Evolutionary conservation across 2,329 filamentous ascomycete species (phyloP).

Genomic region (Aspergillus sp.): DNA sequence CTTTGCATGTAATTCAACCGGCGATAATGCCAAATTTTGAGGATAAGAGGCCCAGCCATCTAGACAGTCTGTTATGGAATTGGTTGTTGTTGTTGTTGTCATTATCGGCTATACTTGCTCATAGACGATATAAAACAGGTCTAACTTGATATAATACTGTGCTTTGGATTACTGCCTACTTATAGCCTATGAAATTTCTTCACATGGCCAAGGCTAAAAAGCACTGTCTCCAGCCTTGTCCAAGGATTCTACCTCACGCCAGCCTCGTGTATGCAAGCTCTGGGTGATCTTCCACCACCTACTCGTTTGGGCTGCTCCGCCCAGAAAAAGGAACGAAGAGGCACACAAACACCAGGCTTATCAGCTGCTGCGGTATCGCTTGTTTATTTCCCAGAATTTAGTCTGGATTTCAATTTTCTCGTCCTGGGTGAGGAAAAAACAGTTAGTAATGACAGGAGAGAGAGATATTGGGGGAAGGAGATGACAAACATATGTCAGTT

Average conservation of each 20-base stretch:
- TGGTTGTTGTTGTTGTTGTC: background rate
- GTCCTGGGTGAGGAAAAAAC: background rate
- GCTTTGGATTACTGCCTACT: too few relatives aligned
- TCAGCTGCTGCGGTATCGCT: background rate
- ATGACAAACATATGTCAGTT: background rate
- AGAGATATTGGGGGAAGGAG: background rate
- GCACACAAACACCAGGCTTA: too few relatives aligned
- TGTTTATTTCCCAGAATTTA: background rate
- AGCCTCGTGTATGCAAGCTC: too few relatives aligned
- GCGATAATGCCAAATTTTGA: background rate
- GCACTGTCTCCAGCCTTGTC: too few relatives aligned
- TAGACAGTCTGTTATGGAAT: background rate
- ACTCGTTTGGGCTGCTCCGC: too few relatives aligned
- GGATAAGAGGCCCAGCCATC: background rate
- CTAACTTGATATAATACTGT: too few relatives aligned
- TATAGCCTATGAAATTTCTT: too few relatives aligned
- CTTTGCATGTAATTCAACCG: background rate
- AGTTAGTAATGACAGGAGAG: background rate
- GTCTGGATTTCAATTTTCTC: background rate
- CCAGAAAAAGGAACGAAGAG: too few relatives aligned
- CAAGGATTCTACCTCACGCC: too few relatives aligned
- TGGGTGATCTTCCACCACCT: too few relatives aligned
- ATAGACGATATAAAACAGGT: too few relatives aligned
- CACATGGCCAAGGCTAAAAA: too few relatives aligned
- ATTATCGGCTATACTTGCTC: background rate